Base-by-base conservation (phyloP, 169 alveolate genomes). In the Plasmodium vivax region DNA sequence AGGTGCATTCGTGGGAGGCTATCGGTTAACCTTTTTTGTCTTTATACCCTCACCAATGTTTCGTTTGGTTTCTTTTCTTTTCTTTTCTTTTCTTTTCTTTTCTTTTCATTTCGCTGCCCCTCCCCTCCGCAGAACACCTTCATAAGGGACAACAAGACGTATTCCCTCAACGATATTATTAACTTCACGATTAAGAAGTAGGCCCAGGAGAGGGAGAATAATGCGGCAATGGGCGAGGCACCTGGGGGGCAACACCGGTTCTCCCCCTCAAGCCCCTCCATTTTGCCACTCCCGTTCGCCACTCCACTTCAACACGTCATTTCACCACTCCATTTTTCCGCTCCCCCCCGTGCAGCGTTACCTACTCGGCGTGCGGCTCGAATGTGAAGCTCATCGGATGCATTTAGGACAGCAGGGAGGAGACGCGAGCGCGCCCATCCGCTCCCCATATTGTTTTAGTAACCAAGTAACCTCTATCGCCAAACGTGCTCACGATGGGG, bases 351-450 rank as follows among this genome's bases (percentile, higher is more conserved):
- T 85, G 19, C 77, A 85, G 93, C 34, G 41, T 85, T 27, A 73
- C 93, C 27, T 36, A 71, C 16, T 27, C 84, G 1, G 54, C 34
- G 27, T 30, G 27, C 10, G 93, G 93, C n/a, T 27, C 84, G 54
- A 71, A 85, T n/a, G 84, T 85, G 14, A 85, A 85, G 56, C 79
- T 85, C 34, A 43, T 85, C 27, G 93, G 93, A n/a, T 47, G 56
- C 58, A 47, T 85, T 43, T 85, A 85, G 51, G 73, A n/a, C 32
- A 16, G 12, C 27, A 30, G 1, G 68, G 71, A 38, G 71, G 38
- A 82, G 14, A 54, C 19, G 12, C 10, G 14, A 80, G 34, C 0
- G 1, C 16, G 23, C 23, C 19, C 62, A 51, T 23, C 14, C 6
- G 16, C 19, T 51, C 62, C 62, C 12, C 2, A 12, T 41, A 23